A percentile compares a stretch with the other conserved stretches of the same genome.
Evolutionary conservation across 768 basidiomycete species (phyloP).

Genomic region (Hypholoma sublateritium): DNA sequence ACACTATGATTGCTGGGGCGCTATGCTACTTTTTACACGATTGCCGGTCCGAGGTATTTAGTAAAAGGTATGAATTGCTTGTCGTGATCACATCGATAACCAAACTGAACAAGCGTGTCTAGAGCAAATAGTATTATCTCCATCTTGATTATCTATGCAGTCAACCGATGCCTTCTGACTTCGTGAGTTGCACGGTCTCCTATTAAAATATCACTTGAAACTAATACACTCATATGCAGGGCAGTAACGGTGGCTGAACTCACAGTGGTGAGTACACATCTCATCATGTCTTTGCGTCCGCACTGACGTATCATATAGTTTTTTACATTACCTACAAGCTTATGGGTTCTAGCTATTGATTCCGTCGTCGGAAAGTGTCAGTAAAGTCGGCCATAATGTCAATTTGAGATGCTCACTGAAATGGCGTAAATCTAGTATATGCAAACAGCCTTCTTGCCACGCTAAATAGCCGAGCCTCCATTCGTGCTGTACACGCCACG

Average conservation of each 20-base stretch:
- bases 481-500: constrained; percentile 19
- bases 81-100: too few relatives aligned
- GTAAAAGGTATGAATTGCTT: constrained; percentile 8
- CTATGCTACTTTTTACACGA: too few relatives aligned
- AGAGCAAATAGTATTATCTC: too few relatives aligned
- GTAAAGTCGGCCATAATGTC: neutral
- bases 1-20: neutral
- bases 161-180: too few relatives aligned
- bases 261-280: too few relatives aligned
- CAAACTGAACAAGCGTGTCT: too few relatives aligned
- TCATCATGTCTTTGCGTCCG: too few relatives aligned
- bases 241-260: too few relatives aligned
- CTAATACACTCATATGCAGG: too few relatives aligned
- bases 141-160: too few relatives aligned
- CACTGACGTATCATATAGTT: constrained; percentile 17
- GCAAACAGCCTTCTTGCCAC: constrained; percentile 47
- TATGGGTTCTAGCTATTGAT: constrained; percentile 40
- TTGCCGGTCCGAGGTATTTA: neutral
- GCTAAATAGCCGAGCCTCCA: constrained; percentile 35
- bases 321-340: constrained; percentile 26
- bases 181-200: too few relatives aligned
- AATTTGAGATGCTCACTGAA: neutral
- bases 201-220: too few relatives aligned
- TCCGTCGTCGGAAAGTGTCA: constrained; percentile 49
- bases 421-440: constrained; percentile 30